Conservation (phyloP, 129 eudicot species). For the Pittosporum tobira region DNA sequence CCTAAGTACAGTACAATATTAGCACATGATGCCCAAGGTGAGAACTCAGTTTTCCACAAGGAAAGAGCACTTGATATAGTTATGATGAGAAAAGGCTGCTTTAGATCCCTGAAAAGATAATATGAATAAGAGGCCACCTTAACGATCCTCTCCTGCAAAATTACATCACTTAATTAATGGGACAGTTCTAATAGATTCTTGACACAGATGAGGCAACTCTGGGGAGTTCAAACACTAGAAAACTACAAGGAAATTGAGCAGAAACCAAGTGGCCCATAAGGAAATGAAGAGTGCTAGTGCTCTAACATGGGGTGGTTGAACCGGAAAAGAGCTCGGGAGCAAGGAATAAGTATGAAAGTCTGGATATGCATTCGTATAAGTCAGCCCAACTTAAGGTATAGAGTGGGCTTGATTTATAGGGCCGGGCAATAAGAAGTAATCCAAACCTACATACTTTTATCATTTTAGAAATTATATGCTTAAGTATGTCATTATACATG, state of each 20-base stretch:
- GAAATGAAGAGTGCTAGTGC: background rate
- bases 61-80: slow-evolving; percentile 20
- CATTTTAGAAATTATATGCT: too few species aligned
- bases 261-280: background rate
- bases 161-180: background rate
- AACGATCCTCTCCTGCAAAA: slow-evolving; percentile 32
- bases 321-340: background rate
- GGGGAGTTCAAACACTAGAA: background rate
- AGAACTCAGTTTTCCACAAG: slow-evolving; percentile 39
- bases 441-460: background rate
- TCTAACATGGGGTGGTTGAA: background rate
- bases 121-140: slow-evolving; percentile 35
- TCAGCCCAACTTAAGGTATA: background rate
- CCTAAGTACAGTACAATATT: slow-evolving; percentile 33
- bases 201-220: background rate
- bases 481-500: too few species aligned
- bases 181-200: background rate
- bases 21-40: slow-evolving; percentile 22
- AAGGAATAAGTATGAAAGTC: background rate
- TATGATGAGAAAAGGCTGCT: slow-evolving; percentile 29
- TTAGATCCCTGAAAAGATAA: slow-evolving; percentile 23
- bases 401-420: background rate
- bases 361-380: background rate
- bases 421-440: background rate
- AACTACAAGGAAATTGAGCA: background rate